A percentile compares a stretch with the other conserved stretches of the same genome.
phyloP scores from a whole-genome alignment of 2,329 filamentous ascomycete genomes.

The Cordyceps cicadae region DNA sequence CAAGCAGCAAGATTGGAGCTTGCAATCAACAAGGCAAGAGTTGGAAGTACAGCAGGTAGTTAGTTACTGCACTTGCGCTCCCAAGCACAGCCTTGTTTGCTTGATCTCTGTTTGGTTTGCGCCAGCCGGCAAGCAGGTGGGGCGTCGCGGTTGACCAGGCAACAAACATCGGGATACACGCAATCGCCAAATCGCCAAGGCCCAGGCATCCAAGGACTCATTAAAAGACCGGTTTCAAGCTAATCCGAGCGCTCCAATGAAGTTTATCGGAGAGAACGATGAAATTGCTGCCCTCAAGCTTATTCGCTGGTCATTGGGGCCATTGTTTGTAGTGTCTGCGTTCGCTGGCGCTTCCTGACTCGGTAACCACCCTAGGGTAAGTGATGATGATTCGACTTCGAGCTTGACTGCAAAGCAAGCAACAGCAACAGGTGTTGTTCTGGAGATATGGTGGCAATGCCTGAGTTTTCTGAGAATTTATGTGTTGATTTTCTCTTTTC shows the following conservation, averaged over 20 bases:
- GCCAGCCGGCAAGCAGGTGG: neutral
- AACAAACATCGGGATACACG: neutral
- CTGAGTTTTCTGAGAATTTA: neutral
- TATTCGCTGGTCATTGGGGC: neutral
- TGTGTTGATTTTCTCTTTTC: no score
- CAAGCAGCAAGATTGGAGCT: neutral
- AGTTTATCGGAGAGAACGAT: neutral
- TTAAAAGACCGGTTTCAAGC: neutral
- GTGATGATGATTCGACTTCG: neutral
- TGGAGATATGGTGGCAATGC: neutral
- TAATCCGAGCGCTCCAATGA: neutral
- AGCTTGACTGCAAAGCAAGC: neutral
- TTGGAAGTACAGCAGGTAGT: neutral
- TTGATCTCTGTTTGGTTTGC: slow-evolving; percentile 5
- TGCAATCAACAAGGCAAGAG: neutral
- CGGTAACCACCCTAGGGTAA: neutral
- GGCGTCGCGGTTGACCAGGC: slow-evolving; percentile 3
- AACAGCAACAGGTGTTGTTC: neutral
- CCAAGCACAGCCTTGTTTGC: slow-evolving; percentile 1
- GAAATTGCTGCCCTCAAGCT: neutral
- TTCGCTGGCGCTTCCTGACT: neutral
- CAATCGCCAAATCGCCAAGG: neutral
- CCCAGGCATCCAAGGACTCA: neutral
- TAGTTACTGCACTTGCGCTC: neutral
- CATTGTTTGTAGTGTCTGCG: neutral